Evolutionary conservation across 2,329 filamentous ascomycete species (phyloP).

Genomic region (Colletotrichum shisoi): DNA sequence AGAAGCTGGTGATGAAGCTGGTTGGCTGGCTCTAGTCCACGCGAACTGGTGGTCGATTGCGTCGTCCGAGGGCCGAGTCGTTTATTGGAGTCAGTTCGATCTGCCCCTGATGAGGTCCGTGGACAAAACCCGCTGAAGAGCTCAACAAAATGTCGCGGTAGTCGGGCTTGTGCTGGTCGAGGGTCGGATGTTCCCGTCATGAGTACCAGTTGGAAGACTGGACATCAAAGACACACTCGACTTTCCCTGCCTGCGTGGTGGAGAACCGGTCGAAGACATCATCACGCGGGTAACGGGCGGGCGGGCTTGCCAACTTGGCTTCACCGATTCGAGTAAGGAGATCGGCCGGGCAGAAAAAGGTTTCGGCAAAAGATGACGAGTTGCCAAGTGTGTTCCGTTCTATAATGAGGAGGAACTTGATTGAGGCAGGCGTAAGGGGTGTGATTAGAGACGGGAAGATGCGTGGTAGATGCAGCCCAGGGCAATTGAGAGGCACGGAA

Average conservation of each 20-base stretch:
- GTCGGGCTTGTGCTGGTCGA: not conserved
- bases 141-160: constrained; percentile 30
- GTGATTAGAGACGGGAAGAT: constrained; percentile 31
- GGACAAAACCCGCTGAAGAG: constrained; percentile 23
- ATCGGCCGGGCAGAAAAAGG: constrained; percentile 14
- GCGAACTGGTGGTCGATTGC: constrained; percentile 15
- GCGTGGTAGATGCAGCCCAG: constrained; percentile 21
- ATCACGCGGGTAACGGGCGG: constrained; percentile 12
- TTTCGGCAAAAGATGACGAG: not conserved
- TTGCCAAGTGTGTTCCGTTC: constrained; percentile 10
- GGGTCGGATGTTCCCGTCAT: constrained; percentile 3
- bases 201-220: not conserved
- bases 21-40: constrained; percentile 9
- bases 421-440: constrained; percentile 8
- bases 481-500: constrained; percentile 11
- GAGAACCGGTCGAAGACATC: not conserved
- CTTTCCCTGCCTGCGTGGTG: constrained; percentile 1
- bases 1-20: constrained; percentile 19
- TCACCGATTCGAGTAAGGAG: constrained; percentile 26
- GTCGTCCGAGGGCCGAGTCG: constrained; percentile 4
- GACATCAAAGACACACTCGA: not conserved
- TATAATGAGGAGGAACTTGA: too few species aligned
- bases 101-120: constrained; percentile 3
- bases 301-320: not conserved
- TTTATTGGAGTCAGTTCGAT: not conserved